Conservation (phyloP, 179 eudicot species). For the Drosera spatulata region DNA sequence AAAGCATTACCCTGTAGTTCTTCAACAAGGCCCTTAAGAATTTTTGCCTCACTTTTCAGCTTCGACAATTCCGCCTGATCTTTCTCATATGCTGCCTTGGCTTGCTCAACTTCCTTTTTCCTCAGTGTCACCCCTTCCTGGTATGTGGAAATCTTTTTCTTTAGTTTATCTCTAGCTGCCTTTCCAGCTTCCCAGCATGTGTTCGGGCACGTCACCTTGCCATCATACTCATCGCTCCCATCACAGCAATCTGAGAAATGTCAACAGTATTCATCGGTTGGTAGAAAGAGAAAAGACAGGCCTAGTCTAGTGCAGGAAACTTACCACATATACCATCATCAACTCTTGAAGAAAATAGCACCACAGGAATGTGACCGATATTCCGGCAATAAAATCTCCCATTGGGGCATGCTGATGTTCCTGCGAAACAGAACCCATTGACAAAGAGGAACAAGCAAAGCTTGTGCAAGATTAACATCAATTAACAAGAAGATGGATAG, state of each 20-base stretch:
- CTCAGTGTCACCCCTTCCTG: slow-evolving; percentile 64
- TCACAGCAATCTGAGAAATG: slow-evolving; percentile 73
- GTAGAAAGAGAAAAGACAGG: slow-evolving; percentile 13
- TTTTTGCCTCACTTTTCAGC: slow-evolving; percentile 73
- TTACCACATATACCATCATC: slow-evolving; percentile 98
- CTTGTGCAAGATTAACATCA: too few relatives aligned
- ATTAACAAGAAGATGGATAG: too few relatives aligned
- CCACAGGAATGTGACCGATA: slow-evolving; percentile 70
- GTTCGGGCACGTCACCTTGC: slow-evolving; percentile 57
- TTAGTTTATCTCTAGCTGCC: slow-evolving; percentile 74
- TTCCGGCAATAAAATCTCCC: slow-evolving; percentile 77
- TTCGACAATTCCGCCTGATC: slow-evolving; percentile 71
- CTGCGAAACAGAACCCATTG: slow-evolving; percentile 29
- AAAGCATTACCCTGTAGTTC: slow-evolving; percentile 62
- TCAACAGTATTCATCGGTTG: slow-evolving; percentile 7
- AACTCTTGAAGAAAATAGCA: slow-evolving; percentile 72
- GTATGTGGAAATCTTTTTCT: slow-evolving; percentile 67
- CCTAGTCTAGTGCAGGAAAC: slow-evolving; percentile 6
- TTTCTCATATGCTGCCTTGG: slow-evolving; percentile 49
- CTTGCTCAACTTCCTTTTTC: slow-evolving; percentile 61
- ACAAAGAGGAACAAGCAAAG: slow-evolving; percentile 1
- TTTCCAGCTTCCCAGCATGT: slow-evolving; percentile 99
- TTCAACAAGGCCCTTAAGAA: slow-evolving; percentile 65
- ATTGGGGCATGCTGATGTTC: slow-evolving; percentile 91
- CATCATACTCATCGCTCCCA: slow-evolving; percentile 93